Percentiles rank a stretch among this genome's conserved stretches.
Evolutionary conservation across 768 basidiomycete species (phyloP).

Genomic region (Stropharia rugosoannulata): DNA sequence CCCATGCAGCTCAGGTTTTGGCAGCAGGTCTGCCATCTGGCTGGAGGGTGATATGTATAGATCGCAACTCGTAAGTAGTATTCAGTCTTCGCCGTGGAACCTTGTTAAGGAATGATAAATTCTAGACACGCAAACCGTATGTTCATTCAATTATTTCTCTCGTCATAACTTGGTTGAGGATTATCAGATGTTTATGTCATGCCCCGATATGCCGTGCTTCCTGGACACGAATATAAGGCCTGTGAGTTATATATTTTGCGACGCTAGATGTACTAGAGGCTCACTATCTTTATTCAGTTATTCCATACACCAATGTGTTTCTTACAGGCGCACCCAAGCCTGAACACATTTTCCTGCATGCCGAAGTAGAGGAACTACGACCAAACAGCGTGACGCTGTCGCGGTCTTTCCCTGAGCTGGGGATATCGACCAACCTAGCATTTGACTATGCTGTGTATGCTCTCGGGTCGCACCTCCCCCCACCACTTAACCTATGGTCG

Average conservation of each 20-base stretch:
- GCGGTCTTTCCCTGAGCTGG: constrained; percentile 46
- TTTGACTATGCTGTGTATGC: constrained; percentile 65
- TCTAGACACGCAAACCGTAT: constrained; percentile 48
- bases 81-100: not conserved
- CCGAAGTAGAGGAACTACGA: constrained; percentile 40
- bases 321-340: constrained; percentile 18
- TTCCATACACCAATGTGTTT: constrained; percentile 55
- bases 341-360: constrained; percentile 39
- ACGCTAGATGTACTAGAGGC: not conserved
- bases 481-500: constrained; percentile 56
- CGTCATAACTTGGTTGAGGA: not conserved
- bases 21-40: constrained; percentile 45
- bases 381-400: constrained; percentile 42
- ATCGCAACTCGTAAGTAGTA: constrained; percentile 53
- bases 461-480: constrained; percentile 56
- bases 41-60: constrained; percentile 58
- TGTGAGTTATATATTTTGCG: constrained; percentile 34
- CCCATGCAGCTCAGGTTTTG: constrained; percentile 47
- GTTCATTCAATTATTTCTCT: constrained; percentile 5
- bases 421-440: constrained; percentile 33
- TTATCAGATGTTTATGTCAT: constrained; percentile 53
- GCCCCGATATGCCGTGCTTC: constrained; percentile 54
- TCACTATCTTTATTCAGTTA: constrained; percentile 29
- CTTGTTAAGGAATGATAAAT: not conserved
- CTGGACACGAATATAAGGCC: constrained; percentile 65